Conservation (phyloP, 768 basidiomycete species). For the Xerocomellus intermedius region DNA sequence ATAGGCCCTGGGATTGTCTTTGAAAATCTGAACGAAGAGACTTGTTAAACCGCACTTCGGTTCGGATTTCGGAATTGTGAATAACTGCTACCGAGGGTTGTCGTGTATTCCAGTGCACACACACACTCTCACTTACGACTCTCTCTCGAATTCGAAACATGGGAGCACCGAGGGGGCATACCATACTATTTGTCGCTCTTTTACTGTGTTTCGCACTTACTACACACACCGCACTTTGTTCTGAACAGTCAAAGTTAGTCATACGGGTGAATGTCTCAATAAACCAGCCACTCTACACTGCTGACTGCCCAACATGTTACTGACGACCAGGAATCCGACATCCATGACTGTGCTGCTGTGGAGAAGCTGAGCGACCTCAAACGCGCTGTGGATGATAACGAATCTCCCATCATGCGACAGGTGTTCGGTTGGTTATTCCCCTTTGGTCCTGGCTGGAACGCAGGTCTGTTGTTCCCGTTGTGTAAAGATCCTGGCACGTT, state of each 20-base stretch:
- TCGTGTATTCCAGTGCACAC: background rate
- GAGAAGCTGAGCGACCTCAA: constrained; percentile 58
- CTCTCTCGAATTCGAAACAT: constrained; percentile 13
- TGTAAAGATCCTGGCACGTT: constrained; percentile 14
- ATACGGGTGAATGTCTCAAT: constrained; percentile 29
- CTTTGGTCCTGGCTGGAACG: constrained; percentile 89
- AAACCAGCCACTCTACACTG: background rate
- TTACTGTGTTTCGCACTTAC: constrained; percentile 34
- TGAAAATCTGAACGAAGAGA: background rate
- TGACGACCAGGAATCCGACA: constrained; percentile 40
- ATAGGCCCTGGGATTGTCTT: background rate
- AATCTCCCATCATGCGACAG: constrained; percentile 75
- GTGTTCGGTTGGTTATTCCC: constrained; percentile 83
- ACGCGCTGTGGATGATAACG: constrained; percentile 53
- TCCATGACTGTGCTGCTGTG: constrained; percentile 42
- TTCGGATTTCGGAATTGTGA: constrained; percentile 27
- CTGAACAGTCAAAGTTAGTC: constrained; percentile 24
- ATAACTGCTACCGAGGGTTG: background rate
- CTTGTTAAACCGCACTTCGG: background rate
- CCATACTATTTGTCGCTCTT: constrained; percentile 43
- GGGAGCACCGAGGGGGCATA: constrained; percentile 15
- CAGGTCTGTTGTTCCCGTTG: constrained; percentile 39
- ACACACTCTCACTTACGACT: constrained; percentile 4
- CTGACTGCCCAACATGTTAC: constrained; percentile 12
- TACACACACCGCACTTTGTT: constrained; percentile 18